Percentiles rank a stretch among this genome's conserved stretches.
phyloP scores from a whole-genome alignment of 1,284 basidiomycete species.

The Uromyces viciae-fabae region DNA sequence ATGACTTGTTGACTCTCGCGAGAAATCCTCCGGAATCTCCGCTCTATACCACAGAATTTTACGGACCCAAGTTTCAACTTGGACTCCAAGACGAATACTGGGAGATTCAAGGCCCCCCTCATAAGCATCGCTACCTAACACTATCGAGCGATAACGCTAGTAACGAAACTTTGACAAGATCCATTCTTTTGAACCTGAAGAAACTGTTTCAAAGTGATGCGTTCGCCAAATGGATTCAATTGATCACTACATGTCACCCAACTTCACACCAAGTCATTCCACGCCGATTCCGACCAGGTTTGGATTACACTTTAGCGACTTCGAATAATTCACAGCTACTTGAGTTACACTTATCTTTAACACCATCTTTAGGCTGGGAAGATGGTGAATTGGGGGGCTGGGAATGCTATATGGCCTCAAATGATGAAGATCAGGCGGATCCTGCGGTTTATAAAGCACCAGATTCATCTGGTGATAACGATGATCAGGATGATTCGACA shows the following conservation, averaged over 20 bases:
- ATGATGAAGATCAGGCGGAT: constrained; percentile 79
- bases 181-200: constrained; percentile 63
- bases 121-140: constrained; percentile 82
- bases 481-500: constrained; percentile 72
- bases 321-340: constrained; percentile 75
- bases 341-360: constrained; percentile 85
- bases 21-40: constrained; percentile 4
- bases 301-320: constrained; percentile 92
- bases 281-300: constrained; percentile 80
- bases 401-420: constrained; percentile 96
- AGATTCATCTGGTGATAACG: constrained; percentile 54
- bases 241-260: constrained; percentile 73
- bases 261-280: constrained; percentile 71
- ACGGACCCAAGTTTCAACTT: constrained; percentile 27
- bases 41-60: constrained; percentile 8
- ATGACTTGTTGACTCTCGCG: constrained; percentile 63
- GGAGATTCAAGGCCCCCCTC: constrained; percentile 78
- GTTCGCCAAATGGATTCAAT: constrained; percentile 84
- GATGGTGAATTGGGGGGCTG: constrained; percentile 83
- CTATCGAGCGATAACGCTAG: constrained; percentile 23
- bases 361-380: constrained; percentile 72
- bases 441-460: constrained; percentile 81
- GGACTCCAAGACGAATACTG: constrained; percentile 61
- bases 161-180: constrained; percentile 51
- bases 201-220: constrained; percentile 74